Base-by-base conservation (phyloP, 2,329 filamentous ascomycete species). In the Penicillium sp. region DNA sequence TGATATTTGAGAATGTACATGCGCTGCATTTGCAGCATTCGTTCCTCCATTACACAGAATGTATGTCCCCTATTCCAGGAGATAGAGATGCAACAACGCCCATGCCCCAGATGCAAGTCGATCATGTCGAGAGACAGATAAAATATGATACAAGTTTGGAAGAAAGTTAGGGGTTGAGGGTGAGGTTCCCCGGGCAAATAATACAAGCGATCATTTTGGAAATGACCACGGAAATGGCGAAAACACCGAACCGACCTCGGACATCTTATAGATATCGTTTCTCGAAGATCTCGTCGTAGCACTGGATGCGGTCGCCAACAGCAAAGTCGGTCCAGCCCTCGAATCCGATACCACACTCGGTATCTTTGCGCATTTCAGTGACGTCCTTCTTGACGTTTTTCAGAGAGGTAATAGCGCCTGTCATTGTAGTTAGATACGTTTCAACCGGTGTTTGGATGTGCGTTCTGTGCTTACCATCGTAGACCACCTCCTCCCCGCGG, bases 361-460 rank as follows among this genome's bases (percentile, higher is more conserved):
- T 85, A 54, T 92, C 92, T 75, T 96, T 97, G 66, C 86, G 86
- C 86, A 96, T 94, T 68, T 96, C 90, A 43, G 80, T 79, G 29
- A 94, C 89, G 61, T 97, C 90, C 72, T 95, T 95, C 81, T 97
- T 97, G 72, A 89, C 85, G 67, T 95, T 89, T 77, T 94, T 97
- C 54, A 99, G 84, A 1, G 90, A 90, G 16, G 85, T 82, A 41
- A 97, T 83, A 48, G 81, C 82, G 61, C 92, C 93, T 96, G 16
- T 16, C 53, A 14, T 38, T 29, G 31, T 36, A 39, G 45, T 60
- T 50, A 63, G 54, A 48, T 29, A 59, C 2, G 27, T 48, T 6
- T 10, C 32, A 18, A 14, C 36, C 7, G 14, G 7, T 16, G 10
- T 32, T 47, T 48, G 36, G 22, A 16, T 31, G 11, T 5, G 32